Evolutionary conservation across 2,329 filamentous ascomycete species (phyloP).

Genomic region (Mollisiaceae sp.): DNA sequence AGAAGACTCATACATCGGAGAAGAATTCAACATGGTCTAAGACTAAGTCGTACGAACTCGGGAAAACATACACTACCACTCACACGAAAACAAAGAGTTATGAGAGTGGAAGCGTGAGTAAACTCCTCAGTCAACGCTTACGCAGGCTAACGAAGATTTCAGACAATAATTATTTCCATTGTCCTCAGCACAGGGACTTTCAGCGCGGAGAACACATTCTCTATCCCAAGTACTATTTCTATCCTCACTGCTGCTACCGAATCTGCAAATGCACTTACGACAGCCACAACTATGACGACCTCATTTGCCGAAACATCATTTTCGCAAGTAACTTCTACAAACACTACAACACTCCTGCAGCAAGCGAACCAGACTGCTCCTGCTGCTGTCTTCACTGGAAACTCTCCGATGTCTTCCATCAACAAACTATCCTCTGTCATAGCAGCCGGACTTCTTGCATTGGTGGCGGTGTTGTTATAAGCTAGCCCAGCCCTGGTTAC

Average conservation of each 20-base stretch:
- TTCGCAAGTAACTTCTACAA: background rate
- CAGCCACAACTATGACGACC: background rate
- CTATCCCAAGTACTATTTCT: background rate
- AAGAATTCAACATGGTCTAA: background rate
- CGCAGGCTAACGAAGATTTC: background rate
- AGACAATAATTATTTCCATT: slow-evolving; percentile 11
- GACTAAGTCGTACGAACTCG: background rate
- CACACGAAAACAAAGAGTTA: slow-evolving; percentile 4
- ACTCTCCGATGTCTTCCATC: background rate
- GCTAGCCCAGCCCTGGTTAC: background rate
- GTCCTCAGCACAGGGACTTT: slow-evolving; percentile 15
- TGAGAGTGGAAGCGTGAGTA: slow-evolving; percentile 3
- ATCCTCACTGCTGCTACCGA: background rate
- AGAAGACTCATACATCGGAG: slow-evolving; percentile 5
- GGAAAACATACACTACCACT: slow-evolving; percentile 4
- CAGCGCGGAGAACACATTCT: background rate
- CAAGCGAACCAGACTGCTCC: slow-evolving; percentile 11
- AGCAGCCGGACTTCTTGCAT: background rate
- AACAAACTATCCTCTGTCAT: background rate
- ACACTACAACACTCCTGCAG: background rate
- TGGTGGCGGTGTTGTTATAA: background rate
- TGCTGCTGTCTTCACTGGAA: slow-evolving; percentile 4
- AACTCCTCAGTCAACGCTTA: too few species aligned
- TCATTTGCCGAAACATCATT: background rate
- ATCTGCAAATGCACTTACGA: background rate